Conservation (phyloP, 768 basidiomycete species). For the Leccinum ochraceum region DNA sequence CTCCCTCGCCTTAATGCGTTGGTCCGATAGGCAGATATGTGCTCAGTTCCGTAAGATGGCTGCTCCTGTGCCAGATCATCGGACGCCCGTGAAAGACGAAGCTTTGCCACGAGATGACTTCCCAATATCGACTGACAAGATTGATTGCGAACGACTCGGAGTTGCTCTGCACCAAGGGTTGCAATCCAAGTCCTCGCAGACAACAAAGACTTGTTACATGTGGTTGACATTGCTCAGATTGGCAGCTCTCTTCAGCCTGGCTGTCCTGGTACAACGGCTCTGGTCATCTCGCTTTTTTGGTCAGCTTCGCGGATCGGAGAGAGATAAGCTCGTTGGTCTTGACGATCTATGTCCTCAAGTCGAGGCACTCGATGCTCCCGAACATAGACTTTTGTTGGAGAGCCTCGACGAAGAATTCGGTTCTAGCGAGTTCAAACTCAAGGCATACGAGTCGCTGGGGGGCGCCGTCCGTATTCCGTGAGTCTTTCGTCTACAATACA, state of each 20-base stretch:
- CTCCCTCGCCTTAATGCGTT: conserved; percentile 1
- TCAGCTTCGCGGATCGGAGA: neutral
- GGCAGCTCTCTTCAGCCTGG: conserved; percentile 12
- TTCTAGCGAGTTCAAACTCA: conserved; percentile 28
- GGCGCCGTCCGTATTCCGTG: conserved; percentile 39
- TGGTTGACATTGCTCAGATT: conserved; percentile 1
- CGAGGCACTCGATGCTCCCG: conserved; percentile 12
- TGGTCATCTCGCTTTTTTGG: conserved; percentile 1
- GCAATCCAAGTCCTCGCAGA: neutral
- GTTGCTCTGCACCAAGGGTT: neutral
- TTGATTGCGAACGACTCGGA: conserved; percentile 14
- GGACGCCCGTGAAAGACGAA: conserved; percentile 4
- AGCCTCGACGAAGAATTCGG: conserved; percentile 28
- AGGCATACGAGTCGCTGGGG: conserved; percentile 35
- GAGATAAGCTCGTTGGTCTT: neutral
- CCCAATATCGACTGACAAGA: neutral
- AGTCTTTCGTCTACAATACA: neutral
- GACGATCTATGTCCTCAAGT: conserved; percentile 31
- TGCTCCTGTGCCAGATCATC: neutral
- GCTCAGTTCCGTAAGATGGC: conserved; percentile 10
- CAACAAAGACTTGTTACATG: neutral
- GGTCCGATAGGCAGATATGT: conserved; percentile 5
- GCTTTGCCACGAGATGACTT: neutral
- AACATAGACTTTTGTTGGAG: conserved; percentile 21
- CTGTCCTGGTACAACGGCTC: conserved; percentile 5